Base-by-base conservation (phyloP, 1,139 yeast genomes). In the Yamadazyma atlantica region DNA sequence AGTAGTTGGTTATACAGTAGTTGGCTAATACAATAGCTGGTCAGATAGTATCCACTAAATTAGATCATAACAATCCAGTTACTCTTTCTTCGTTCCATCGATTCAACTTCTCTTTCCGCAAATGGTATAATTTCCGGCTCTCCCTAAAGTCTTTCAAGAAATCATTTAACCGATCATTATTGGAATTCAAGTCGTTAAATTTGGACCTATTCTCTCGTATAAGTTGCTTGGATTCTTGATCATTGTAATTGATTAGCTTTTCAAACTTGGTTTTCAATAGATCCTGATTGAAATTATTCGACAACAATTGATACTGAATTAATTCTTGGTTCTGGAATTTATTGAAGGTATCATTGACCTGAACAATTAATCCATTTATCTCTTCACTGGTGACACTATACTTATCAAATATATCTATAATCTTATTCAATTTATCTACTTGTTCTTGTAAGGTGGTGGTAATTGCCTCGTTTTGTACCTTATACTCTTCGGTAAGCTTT, bases 81-180 rank as follows among this genome's bases (percentile, higher is more conserved):
- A 83, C 83, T 39, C 90, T 60, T 44, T 82, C 86, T 52, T 83
- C 89, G 37, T 74, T 67, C 74, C 85, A 73, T 34, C 90, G 61
- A 46, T 75, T 73, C 44, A 79, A 56, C 49, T 80, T 75, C 55
- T 82, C 89, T 41, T 64, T 66, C 26, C 83, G 60, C 38, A 75
- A 53, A 56, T 84, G 85, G 42, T 71, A 80, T 27, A 52, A 46
- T 44, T 73, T 73, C 24, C 88, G 55, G 37, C 67, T 67, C 9
- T 47, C 48, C 36, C 70, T 64, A 50, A 80, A 84, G 11, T 58
- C 59, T 19, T 55, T 55, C 13, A 81, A 59, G 43, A 78, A 69
- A 3, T 57, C 55, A 18, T 49, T 57, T 15, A 62, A 48, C 11
- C 32, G 16, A 11, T 37, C 38, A 14, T 19, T 18, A 24, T 51